Percentiles rank a stretch among this genome's conserved stretches.
These are phyloP conservation scores for Hypoxylon lienhwacheense DNA, from an alignment of 495 filamentous ascomycete species.

Conservation along the genomic window DNA sequence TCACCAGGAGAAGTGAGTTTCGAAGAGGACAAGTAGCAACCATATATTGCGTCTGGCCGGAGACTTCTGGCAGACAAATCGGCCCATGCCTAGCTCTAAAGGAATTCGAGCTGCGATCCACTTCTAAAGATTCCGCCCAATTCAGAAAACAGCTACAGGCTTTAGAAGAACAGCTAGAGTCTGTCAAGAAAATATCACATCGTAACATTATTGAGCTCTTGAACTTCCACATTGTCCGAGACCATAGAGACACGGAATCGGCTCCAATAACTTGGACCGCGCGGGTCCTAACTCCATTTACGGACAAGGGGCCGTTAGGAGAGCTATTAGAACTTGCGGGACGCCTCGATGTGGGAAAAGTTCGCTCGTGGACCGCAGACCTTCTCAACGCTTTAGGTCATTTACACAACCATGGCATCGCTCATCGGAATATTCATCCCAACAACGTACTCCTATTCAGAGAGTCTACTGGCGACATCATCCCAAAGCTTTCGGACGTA, in stretches of 20 bases:
- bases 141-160: slow-evolving; percentile 69
- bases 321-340: slow-evolving; percentile 79
- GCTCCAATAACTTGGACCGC: slow-evolving; percentile 65
- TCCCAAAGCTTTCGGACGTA: slow-evolving; percentile 69
- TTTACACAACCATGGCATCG: slow-evolving; percentile 76
- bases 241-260: slow-evolving; percentile 45
- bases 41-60: slow-evolving; percentile 69
- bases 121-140: slow-evolving; percentile 55
- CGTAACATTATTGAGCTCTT: slow-evolving; percentile 75
- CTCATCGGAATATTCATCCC: slow-evolving; percentile 77
- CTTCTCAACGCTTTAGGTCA: slow-evolving; percentile 88
- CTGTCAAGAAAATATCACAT: slow-evolving; percentile 71
- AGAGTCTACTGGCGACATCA: slow-evolving; percentile 58
- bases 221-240: slow-evolving; percentile 72
- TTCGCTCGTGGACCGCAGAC: slow-evolving; percentile 83
- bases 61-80: slow-evolving; percentile 53
- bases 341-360: slow-evolving; percentile 67
- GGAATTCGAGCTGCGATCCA: slow-evolving; percentile 59
- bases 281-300: slow-evolving; percentile 74
- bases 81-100: slow-evolving; percentile 71
- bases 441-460: slow-evolving; percentile 73
- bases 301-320: slow-evolving; percentile 77
- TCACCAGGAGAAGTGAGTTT: slow-evolving; percentile 62
- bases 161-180: slow-evolving; percentile 70
- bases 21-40: slow-evolving; percentile 59